These are phyloP conservation scores for Leccinellum rugosiceps DNA, from an alignment of 768 basidiomycete species.

Conservation along the genomic window DNA sequence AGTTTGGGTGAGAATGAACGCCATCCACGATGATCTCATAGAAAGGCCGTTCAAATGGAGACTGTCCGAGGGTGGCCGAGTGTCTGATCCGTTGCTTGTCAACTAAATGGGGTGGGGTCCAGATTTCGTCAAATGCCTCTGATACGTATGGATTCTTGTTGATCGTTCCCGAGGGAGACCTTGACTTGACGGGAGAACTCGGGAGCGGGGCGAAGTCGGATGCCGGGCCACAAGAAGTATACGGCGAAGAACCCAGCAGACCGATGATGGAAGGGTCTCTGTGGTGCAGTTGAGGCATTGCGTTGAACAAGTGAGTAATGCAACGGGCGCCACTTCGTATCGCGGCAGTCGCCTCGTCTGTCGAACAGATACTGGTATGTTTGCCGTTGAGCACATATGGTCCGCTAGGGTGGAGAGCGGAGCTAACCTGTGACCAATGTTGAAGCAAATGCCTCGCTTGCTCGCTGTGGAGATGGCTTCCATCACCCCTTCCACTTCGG, in stretches of 20 bases:
- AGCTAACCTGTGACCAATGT: slow-evolving; percentile 83
- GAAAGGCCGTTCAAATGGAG: slow-evolving; percentile 64
- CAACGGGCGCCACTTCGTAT: slow-evolving; percentile 73
- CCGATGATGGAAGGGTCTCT: slow-evolving; percentile 91
- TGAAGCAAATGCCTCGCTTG: slow-evolving; percentile 69
- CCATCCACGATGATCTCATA: slow-evolving; percentile 92
- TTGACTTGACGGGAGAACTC: slow-evolving; percentile 12
- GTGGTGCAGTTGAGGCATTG: slow-evolving; percentile 88
- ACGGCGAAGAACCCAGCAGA: slow-evolving; percentile 74
- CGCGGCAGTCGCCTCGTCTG: slow-evolving; percentile 68
- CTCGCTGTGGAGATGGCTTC: slow-evolving; percentile 56
- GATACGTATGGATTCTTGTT: slow-evolving; percentile 36
- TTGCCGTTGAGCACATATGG: neutral
- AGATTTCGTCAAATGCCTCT: slow-evolving; percentile 60
- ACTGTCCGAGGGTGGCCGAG: slow-evolving; percentile 41
- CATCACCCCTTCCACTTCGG: slow-evolving; percentile 84
- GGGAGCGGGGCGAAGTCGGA: slow-evolving; percentile 28
- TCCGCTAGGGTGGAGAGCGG: neutral
- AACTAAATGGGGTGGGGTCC: slow-evolving; percentile 56
- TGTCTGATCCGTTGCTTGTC: slow-evolving; percentile 19
- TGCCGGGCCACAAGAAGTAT: slow-evolving; percentile 44
- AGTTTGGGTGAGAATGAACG: slow-evolving; percentile 87
- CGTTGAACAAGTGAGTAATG: slow-evolving; percentile 92
- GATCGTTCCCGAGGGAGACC: slow-evolving; percentile 4
- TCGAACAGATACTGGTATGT: slow-evolving; percentile 60